Evolutionary conservation across 257 asterid genomes (phyloP), one percentile per base, ranked within the genome.

Genomic region (Marsdenia floribunda): DNA sequence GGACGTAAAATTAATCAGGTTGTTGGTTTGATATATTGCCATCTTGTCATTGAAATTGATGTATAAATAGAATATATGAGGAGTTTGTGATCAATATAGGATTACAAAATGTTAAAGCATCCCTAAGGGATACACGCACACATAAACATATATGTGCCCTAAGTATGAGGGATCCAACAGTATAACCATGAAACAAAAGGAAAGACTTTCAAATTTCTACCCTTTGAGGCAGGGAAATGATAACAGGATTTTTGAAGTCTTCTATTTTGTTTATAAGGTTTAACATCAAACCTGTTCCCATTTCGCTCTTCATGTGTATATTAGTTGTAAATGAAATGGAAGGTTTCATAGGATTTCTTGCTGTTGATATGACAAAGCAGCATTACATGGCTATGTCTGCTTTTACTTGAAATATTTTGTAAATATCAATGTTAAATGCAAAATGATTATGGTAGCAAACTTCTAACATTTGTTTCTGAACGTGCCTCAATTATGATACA

Each of bases 1-100:
- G 99, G 99, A 71, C 95, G 98, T 70, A 92, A 90, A 79, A 90
- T 89, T 87, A 90, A 85, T 80, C 96, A 94, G 99, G 99, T 94
- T 57, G 21, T 72, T 57, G 18, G 50, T 22, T 71, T 72, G 38
- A 50, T 42, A 13, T 26, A 26, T 77, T 26, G 38, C 35, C 38
- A 13, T 37, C 16, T 38, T 69, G 21, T 29, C 18, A 46, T 15
- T 66, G 63, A 55, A 75, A 52, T 70, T 46, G 0, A 46, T 8
- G 26, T 49, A 44, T 24, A 70, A 24, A 8, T 3, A 0, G 5
- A 22, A 49, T 3, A 50, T 49, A 47, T 16, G 5, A 37, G 6
- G 26, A 63, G 35, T 35, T 35, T 35, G 22, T 63, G 18, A 35
- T 65, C 15, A 65, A 5, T 15, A 64, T 35, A 64, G 70, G 24